Conservation (phyloP, 2,329 filamentous ascomycete species). For the Metarhizium brunneum region DNA sequence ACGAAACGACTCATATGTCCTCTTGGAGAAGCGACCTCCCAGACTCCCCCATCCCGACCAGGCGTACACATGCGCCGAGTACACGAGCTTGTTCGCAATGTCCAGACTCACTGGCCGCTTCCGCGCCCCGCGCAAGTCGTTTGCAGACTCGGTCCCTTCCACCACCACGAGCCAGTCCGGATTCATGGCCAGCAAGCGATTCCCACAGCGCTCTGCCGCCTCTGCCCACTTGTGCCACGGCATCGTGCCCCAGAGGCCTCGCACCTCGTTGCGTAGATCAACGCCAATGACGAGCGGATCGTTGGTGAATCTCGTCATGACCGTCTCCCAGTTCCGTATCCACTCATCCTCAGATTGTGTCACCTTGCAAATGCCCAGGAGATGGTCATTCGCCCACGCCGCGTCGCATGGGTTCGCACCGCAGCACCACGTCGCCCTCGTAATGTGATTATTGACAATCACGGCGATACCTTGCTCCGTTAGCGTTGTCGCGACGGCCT, state of each 20-base stretch:
- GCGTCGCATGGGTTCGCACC: slow-evolving; percentile 59
- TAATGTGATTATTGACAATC: slow-evolving; percentile 64
- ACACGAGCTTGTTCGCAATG: slow-evolving; percentile 47
- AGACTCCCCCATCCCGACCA: slow-evolving; percentile 62
- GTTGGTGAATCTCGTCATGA: slow-evolving; percentile 49
- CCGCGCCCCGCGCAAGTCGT: slow-evolving; percentile 50
- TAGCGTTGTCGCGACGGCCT: slow-evolving; percentile 47
- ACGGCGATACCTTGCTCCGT: slow-evolving; percentile 55
- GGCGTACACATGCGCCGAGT: slow-evolving; percentile 58
- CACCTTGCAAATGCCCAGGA: slow-evolving; percentile 50
- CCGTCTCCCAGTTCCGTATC: slow-evolving; percentile 56
- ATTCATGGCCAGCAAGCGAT: slow-evolving; percentile 49
- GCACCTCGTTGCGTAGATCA: slow-evolving; percentile 60
- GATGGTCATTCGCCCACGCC: slow-evolving; percentile 56
- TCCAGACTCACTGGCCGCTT: slow-evolving; percentile 48
- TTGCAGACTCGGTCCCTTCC: slow-evolving; percentile 58
- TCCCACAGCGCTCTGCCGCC: slow-evolving; percentile 54
- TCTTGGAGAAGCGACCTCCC: slow-evolving; percentile 50
- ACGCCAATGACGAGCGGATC: slow-evolving; percentile 56
- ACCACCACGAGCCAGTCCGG: slow-evolving; percentile 58
- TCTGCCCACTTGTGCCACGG: slow-evolving; percentile 54
- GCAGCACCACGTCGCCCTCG: slow-evolving; percentile 59
- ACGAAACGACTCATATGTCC: slow-evolving; percentile 53
- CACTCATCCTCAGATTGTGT: slow-evolving; percentile 55
- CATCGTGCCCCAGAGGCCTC: slow-evolving; percentile 61